Base-by-base conservation (phyloP, 805 yeast genomes). In the Nakazawaea ernobii region DNA sequence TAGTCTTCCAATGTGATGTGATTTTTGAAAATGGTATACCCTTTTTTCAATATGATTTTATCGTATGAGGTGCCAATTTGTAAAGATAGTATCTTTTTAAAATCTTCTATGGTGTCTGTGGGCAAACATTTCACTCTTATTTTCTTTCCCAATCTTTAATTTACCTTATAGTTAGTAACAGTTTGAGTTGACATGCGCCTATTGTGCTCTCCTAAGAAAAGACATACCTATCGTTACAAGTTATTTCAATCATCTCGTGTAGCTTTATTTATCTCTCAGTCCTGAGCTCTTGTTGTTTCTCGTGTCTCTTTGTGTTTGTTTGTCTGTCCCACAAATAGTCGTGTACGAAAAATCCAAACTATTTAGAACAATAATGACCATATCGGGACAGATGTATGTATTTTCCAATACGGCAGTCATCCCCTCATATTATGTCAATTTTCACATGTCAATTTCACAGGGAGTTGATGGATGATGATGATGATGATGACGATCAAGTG, bases 1-100 rank as follows among this genome's bases (percentile, higher is more conserved):
- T 94, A 92, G 63, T 92, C 99, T n/a, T 85, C 96, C 39, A 92
- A 70, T 1, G 91, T 75, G 47, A 92, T 92, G 61, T 91, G 97
- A 59, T 92, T 94, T 60, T 94, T 94, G 62, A 79, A 81, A 0
- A 86, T 78, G 54, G 80, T 84, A 58, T 89, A 83, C 1, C 97
- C 97, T 59, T 88, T 91, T 63, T 89, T 91, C 52, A 92, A 70
- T 0, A 86, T 79, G 48, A 84, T 63, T 53, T 80, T 80, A 17
- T 81, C 86, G 15, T 79, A 68, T 1, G 82, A 65, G 1, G 89
- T 82, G 1, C 97, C 97, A 15, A 87, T 77, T 63, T 92, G 98
- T 8, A 89, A 68, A 0, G 91, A 83, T 8, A 94, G 64, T 1
- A 92, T 77, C 61, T 83, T 82, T 68, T 94, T 92, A 65, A 94